Percentiles rank a stretch among this genome's conserved stretches.
phyloP scores from a whole-genome alignment of 2,329 filamentous ascomycete genomes.

The Aspergillus sp. region DNA sequence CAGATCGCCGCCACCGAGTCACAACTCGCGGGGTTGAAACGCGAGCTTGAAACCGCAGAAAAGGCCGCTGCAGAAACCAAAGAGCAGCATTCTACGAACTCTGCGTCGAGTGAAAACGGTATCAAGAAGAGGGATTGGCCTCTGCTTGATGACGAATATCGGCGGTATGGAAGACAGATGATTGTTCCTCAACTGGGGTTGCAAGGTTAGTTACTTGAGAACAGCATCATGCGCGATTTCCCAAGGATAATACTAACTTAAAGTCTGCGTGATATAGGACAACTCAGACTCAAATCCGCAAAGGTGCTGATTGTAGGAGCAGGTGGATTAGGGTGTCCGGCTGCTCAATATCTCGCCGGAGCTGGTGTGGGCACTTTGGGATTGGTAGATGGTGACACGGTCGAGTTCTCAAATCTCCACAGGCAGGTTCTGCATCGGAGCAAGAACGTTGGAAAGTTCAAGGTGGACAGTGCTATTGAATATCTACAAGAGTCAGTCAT shows the following conservation, averaged over 20 bases:
- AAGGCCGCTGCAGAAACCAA: slow-evolving; percentile 16
- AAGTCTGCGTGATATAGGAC: slow-evolving; percentile 49
- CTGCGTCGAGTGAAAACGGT: background rate
- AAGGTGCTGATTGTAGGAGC: slow-evolving; percentile 78
- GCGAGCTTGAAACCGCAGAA: slow-evolving; percentile 29
- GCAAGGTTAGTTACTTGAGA: slow-evolving; percentile 49
- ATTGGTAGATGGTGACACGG: slow-evolving; percentile 79
- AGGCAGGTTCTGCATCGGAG: slow-evolving; percentile 81
- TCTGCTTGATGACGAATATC: slow-evolving; percentile 68
- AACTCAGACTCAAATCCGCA: slow-evolving; percentile 65
- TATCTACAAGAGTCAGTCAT: slow-evolving; percentile 51
- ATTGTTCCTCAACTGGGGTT: slow-evolving; percentile 80
- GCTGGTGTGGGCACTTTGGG: slow-evolving; percentile 81
- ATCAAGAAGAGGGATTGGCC: slow-evolving; percentile 54
- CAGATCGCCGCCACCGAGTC: slow-evolving; percentile 34
- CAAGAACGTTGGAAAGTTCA: slow-evolving; percentile 64
- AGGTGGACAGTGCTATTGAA: slow-evolving; percentile 71
- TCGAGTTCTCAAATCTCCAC: slow-evolving; percentile 88
- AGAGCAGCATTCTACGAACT: slow-evolving; percentile 1
- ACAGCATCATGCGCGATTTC: background rate
- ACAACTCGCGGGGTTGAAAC: slow-evolving; percentile 29
- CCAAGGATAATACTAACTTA: background rate
- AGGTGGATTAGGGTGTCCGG: slow-evolving; percentile 86
- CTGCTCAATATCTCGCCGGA: slow-evolving; percentile 86
- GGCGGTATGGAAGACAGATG: slow-evolving; percentile 83